These are phyloP conservation scores for Vigna unguiculata DNA, from an alignment of 306 rosid genomes.

Conservation along the genomic window DNA sequence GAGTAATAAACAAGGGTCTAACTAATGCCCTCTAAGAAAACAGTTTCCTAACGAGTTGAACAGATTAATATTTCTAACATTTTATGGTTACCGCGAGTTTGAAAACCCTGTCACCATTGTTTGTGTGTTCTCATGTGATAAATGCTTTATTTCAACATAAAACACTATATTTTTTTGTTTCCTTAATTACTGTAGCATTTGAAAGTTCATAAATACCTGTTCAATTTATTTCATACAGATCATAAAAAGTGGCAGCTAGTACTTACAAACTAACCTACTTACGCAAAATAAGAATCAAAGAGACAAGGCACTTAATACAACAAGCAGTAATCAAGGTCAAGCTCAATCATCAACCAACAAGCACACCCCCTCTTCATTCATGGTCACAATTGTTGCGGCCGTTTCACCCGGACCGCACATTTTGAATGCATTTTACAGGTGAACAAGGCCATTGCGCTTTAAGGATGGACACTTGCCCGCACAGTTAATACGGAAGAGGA, in stretches of 20 bases:
- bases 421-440: not conserved
- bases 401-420: not conserved
- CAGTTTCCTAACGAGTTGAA: not conserved
- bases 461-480: not conserved
- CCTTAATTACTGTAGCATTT: constrained; percentile 4
- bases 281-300: constrained; percentile 24
- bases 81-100: not conserved
- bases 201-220: constrained; percentile 16
- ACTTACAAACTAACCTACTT: constrained; percentile 4
- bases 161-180: not conserved
- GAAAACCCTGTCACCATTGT: not conserved
- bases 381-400: not conserved
- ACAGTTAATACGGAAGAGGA: not conserved
- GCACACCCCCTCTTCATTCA: constrained; percentile 3
- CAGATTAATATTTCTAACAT: not conserved
- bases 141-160: not conserved
- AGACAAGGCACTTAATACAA: not conserved
- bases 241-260: not conserved
- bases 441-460: too few relatives aligned
- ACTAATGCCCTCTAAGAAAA: not conserved
- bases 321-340: constrained; percentile 4
- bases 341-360: constrained; percentile 16
- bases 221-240: constrained; percentile 17
- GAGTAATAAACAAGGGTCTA: constrained; percentile 6
- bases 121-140: not conserved